phyloP scores from a whole-genome alignment of 2,329 filamentous ascomycete species.

The Xylariaceae sp. region DNA sequence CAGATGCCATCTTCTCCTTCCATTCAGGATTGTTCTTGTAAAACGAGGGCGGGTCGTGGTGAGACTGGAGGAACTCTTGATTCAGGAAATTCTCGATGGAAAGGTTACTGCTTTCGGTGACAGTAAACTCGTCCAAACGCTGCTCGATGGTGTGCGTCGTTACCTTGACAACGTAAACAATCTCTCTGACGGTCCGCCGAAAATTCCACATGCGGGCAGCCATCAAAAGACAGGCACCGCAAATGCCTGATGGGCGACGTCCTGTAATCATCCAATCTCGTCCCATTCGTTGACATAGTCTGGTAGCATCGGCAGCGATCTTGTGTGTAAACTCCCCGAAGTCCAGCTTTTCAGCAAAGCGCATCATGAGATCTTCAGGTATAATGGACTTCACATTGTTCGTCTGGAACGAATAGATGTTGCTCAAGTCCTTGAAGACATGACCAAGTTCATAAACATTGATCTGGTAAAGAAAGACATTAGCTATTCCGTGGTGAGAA shows the following conservation, averaged over 20 bases:
- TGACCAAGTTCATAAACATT: slow-evolving; percentile 91
- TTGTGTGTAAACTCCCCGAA: slow-evolving; percentile 77
- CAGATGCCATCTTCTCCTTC: slow-evolving; percentile 47
- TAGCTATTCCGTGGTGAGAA: neutral
- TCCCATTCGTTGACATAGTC: slow-evolving; percentile 87
- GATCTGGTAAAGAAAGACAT: slow-evolving; percentile 40
- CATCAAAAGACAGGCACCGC: slow-evolving; percentile 88
- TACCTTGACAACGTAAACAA: slow-evolving; percentile 97
- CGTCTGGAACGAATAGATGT: slow-evolving; percentile 64
- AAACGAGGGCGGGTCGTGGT: slow-evolving; percentile 77
- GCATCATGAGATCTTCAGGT: slow-evolving; percentile 83
- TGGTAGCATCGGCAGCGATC: slow-evolving; percentile 82
- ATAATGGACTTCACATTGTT: slow-evolving; percentile 60
- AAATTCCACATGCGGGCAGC: slow-evolving; percentile 99
- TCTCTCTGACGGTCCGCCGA: slow-evolving; percentile 82
- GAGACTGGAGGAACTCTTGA: slow-evolving; percentile 64
- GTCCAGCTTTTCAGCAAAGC: slow-evolving; percentile 87
- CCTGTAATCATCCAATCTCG: slow-evolving; percentile 97
- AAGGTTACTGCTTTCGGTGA: slow-evolving; percentile 76
- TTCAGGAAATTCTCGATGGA: slow-evolving; percentile 82
- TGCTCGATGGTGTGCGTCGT: slow-evolving; percentile 90
- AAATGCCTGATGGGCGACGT: slow-evolving; percentile 86
- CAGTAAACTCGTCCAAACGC: slow-evolving; percentile 85
- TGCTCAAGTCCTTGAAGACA: slow-evolving; percentile 78
- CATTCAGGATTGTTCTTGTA: slow-evolving; percentile 61